Evolutionary conservation across 164 flowering plant genomes (phyloP).

Genomic region (Sedum album): DNA sequence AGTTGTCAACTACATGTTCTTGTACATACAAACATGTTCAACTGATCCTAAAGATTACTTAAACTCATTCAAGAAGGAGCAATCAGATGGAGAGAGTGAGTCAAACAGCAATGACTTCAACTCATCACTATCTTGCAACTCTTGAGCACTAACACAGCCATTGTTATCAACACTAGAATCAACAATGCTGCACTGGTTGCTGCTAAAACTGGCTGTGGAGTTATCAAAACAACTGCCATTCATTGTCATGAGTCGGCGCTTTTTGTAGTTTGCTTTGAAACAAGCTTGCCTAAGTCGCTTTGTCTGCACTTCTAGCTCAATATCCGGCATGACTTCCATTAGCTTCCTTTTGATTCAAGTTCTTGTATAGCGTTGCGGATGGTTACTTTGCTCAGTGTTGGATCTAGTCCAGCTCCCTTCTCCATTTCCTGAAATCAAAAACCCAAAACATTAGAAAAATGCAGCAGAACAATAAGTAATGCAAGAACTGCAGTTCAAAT

Average conservation of each 20-base stretch:
- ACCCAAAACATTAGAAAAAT: background rate
- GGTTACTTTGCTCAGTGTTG: constrained; percentile 12
- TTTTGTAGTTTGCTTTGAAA: constrained; percentile 79
- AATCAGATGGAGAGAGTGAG: background rate
- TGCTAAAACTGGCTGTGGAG: no score
- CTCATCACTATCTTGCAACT: background rate
- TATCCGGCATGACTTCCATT: constrained; percentile 53
- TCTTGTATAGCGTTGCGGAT: constrained; percentile 32
- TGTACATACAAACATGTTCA: background rate
- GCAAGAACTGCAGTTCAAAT: no score
- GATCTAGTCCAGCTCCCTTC: constrained; percentile 24
- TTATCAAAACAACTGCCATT: no score
- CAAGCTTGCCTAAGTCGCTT: constrained; percentile 78
- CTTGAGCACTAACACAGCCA: background rate
- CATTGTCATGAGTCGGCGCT: background rate
- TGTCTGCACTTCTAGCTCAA: constrained; percentile 42
- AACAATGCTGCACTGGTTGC: no score
- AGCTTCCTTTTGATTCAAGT: constrained; percentile 46
- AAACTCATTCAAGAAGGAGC: background rate
- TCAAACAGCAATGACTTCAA: constrained; percentile 1
- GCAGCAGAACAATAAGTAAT: background rate
- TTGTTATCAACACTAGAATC: background rate
- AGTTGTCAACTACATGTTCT: background rate
- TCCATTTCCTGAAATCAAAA: constrained; percentile 23
- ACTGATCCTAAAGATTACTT: background rate